These are phyloP conservation scores for Ophiostoma fasciatum DNA, from an alignment of 2,329 filamentous ascomycete genomes.

Conservation along the genomic window DNA sequence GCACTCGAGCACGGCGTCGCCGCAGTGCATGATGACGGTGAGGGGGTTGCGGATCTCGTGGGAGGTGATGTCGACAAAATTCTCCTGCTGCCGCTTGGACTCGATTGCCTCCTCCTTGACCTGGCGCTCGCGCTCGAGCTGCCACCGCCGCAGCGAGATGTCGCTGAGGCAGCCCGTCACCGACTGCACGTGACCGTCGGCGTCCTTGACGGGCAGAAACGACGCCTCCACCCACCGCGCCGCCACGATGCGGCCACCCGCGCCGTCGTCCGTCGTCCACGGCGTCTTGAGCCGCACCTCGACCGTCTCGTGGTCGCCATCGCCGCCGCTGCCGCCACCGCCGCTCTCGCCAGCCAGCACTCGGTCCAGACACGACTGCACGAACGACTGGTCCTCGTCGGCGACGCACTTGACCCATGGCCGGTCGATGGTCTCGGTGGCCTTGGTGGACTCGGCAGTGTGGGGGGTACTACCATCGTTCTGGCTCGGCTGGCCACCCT, in stretches of 20 bases:
- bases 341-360: background rate
- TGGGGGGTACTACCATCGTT: too few relatives aligned
- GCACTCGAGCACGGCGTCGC: conserved; percentile 50
- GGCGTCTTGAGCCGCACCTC: conserved; percentile 34
- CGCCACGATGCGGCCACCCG: conserved; percentile 26
- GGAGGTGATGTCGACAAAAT: conserved; percentile 64
- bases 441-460: too few relatives aligned
- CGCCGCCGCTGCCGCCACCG: conserved; percentile 9
- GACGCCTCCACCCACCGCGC: conserved; percentile 35
- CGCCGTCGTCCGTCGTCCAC: conserved; percentile 30
- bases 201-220: conserved; percentile 33
- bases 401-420: conserved; percentile 31
- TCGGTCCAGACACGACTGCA: conserved; percentile 25
- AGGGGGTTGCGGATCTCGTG: conserved; percentile 64
- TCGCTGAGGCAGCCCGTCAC: conserved; percentile 35
- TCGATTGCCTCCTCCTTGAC: conserved; percentile 42
- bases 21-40: conserved; percentile 58
- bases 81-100: conserved; percentile 56
- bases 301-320: conserved; percentile 28
- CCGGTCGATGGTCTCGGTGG: conserved; percentile 21
- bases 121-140: conserved; percentile 32
- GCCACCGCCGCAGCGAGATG: conserved; percentile 34
- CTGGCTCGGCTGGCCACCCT: too few relatives aligned
- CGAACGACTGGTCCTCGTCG: conserved; percentile 27
- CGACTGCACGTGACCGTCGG: conserved; percentile 30